Conservation (phyloP, 768 basidiomycete species). For the Hericium rajendrae region DNA sequence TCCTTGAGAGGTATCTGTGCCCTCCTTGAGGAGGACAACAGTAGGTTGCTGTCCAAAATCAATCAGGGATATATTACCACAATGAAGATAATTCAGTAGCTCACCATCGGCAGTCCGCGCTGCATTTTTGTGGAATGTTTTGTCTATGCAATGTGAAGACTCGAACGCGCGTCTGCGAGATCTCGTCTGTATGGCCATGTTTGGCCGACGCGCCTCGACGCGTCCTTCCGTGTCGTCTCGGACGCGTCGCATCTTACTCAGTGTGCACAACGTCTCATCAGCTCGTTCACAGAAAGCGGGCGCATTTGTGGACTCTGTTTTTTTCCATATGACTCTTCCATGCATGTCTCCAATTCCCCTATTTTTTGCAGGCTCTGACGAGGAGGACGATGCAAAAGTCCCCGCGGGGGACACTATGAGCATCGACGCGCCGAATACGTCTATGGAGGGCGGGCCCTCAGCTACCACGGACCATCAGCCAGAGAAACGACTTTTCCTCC, state of each 20-base stretch:
- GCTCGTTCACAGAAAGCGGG: not conserved
- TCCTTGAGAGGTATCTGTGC: constrained; percentile 94
- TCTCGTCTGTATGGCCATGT: constrained; percentile 27
- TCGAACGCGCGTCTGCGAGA: not conserved
- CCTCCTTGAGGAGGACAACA: constrained; percentile 91
- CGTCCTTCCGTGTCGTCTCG: constrained; percentile 16
- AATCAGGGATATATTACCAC: constrained; percentile 8
- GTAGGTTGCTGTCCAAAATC: constrained; percentile 73
- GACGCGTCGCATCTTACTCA: constrained; percentile 24
- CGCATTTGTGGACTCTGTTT: not conserved
- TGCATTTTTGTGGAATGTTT: constrained; percentile 54
- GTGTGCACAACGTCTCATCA: not conserved
- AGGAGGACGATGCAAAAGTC: constrained; percentile 27
- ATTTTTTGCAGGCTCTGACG: constrained; percentile 55
- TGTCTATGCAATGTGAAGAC: not conserved
- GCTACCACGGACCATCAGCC: not conserved
- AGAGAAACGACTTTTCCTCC: constrained; percentile 28
- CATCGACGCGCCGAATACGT: too few species aligned
- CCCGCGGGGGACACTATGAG: too few species aligned
- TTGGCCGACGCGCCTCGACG: constrained; percentile 16
- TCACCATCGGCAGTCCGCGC: constrained; percentile 36
- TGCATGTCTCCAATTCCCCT: constrained; percentile 21
- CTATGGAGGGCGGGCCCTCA: too few species aligned
- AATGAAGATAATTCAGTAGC: not conserved
- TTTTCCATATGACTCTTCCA: constrained; percentile 1